phyloP scores from a whole-genome alignment of 2,329 filamentous ascomycete species.

The Rutstroemia sp. region DNA sequence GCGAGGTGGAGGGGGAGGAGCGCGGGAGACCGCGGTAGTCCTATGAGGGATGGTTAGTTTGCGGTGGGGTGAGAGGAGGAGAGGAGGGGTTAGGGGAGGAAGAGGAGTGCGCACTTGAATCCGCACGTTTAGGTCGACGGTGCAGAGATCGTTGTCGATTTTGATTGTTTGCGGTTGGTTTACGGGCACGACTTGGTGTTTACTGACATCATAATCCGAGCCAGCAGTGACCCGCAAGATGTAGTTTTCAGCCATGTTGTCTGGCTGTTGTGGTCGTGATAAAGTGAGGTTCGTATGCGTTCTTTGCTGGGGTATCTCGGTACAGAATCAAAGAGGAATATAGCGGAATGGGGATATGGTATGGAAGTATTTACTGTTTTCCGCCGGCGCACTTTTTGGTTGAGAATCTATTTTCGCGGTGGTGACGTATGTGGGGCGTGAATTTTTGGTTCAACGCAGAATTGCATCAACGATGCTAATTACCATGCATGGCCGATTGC shows the following conservation, averaged over 20 bases:
- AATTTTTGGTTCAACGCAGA: neutral
- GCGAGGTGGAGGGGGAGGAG: constrained; percentile 58
- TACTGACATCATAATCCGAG: constrained; percentile 61
- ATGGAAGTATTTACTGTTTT: neutral
- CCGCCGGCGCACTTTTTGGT: neutral
- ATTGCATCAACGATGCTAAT: too few relatives aligned
- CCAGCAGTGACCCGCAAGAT: constrained; percentile 78
- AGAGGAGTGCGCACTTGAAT: constrained; percentile 51
- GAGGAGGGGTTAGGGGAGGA: constrained; percentile 22
- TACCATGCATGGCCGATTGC: too few relatives aligned
- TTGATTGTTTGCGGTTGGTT: constrained; percentile 58
- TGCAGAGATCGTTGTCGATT: constrained; percentile 57
- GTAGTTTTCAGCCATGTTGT: constrained; percentile 60
- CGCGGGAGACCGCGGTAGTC: constrained; percentile 63
- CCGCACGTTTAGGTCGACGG: constrained; percentile 64
- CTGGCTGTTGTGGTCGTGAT: too few relatives aligned
- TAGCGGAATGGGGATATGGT: too few relatives aligned
- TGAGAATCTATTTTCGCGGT: neutral
- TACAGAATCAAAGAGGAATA: neutral
- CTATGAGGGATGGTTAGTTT: constrained; percentile 19
- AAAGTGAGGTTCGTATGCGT: too few relatives aligned
- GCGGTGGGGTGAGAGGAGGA: neutral
- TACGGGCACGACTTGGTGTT: constrained; percentile 68
- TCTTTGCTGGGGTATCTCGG: too few relatives aligned
- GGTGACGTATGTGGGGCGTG: constrained; percentile 10